Conservation (phyloP, 352 stramenopile species). For the Phytophthora lateralis region DNA sequence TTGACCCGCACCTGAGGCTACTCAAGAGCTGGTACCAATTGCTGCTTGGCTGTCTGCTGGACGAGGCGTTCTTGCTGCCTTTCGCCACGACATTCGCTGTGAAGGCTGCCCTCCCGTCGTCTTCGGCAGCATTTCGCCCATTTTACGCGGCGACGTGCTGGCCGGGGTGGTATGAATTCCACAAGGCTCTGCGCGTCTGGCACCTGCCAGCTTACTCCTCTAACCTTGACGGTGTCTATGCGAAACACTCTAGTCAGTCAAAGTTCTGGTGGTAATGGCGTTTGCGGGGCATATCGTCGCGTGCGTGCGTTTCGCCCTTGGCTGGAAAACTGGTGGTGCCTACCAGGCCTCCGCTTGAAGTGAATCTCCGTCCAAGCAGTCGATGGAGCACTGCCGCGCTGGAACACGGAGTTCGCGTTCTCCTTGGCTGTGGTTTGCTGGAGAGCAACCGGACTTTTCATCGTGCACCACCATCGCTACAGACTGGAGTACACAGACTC, state of each 20-base stretch:
- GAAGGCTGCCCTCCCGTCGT: no score
- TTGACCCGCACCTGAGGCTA: no score
- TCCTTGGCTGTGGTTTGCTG: constrained; percentile 24
- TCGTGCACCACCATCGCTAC: no score
- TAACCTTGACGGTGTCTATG: constrained; percentile 60
- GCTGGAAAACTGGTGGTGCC: constrained; percentile 7
- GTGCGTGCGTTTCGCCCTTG: no score
- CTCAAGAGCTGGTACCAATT: no score
- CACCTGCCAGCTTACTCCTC: constrained; percentile 36
- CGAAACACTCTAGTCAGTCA: constrained; percentile 60
- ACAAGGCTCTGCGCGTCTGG: constrained; percentile 44
- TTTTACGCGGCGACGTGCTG: neutral
- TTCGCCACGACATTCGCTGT: no score
- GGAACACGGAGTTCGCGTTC: constrained; percentile 50
- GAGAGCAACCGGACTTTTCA: no score
- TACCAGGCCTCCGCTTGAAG: constrained; percentile 25
- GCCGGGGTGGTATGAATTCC: constrained; percentile 14
- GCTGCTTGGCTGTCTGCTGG: no score
- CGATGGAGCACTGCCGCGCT: constrained; percentile 41
- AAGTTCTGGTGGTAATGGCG: constrained; percentile 45
- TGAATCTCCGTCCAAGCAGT: constrained; percentile 24
- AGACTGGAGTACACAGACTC: no score
- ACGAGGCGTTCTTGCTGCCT: no score
- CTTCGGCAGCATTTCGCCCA: no score
- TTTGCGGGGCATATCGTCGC: no score